A percentile compares a stretch with the other conserved stretches of the same genome.
phyloP scores from a whole-genome alignment of 2,329 filamentous ascomycete genomes.

The Aspergillus unguis region DNA sequence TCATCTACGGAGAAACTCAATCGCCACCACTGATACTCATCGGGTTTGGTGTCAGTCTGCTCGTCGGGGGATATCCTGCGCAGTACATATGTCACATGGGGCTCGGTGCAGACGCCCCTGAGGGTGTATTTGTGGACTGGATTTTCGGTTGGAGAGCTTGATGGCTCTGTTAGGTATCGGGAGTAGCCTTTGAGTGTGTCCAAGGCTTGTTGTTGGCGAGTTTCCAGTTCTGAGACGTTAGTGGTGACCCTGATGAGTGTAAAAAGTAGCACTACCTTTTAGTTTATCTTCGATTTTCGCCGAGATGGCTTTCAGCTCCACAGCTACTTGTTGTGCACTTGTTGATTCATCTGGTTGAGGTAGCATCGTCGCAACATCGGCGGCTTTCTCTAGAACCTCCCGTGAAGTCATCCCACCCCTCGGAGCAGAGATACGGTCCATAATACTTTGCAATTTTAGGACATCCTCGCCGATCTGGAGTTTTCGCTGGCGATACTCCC shows the following conservation, averaged over 20 bases:
- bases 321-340: slow-evolving; percentile 29
- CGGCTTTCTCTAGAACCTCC: slow-evolving; percentile 36
- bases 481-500: slow-evolving; percentile 44
- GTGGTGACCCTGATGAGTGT: not conserved
- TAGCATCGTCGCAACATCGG: slow-evolving; percentile 25
- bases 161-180: slow-evolving; percentile 45
- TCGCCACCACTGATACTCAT: slow-evolving; percentile 55
- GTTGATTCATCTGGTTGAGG: slow-evolving; percentile 6
- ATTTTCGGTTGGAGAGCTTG: slow-evolving; percentile 38
- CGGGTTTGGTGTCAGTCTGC: slow-evolving; percentile 17
- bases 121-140: slow-evolving; percentile 53
- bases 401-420: slow-evolving; percentile 24
- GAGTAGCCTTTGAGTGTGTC: slow-evolving; percentile 45
- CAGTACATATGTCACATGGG: slow-evolving; percentile 57
- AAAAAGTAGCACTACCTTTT: slow-evolving; percentile 29
- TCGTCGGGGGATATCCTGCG: slow-evolving; percentile 32
- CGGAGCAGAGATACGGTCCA: slow-evolving; percentile 29
- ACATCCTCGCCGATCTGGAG: slow-evolving; percentile 35
- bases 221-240: slow-evolving; percentile 40
- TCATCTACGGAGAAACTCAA: slow-evolving; percentile 49
- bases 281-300: slow-evolving; percentile 41
- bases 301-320: slow-evolving; percentile 36
- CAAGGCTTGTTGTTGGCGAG: slow-evolving; percentile 39
- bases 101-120: slow-evolving; percentile 56
- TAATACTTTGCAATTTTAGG: slow-evolving; percentile 29